Percentiles rank a stretch among this genome's conserved stretches.
Evolutionary conservation across 1,139 yeast genomes (phyloP).

Genomic region (Kluyveromyces sp.): DNA sequence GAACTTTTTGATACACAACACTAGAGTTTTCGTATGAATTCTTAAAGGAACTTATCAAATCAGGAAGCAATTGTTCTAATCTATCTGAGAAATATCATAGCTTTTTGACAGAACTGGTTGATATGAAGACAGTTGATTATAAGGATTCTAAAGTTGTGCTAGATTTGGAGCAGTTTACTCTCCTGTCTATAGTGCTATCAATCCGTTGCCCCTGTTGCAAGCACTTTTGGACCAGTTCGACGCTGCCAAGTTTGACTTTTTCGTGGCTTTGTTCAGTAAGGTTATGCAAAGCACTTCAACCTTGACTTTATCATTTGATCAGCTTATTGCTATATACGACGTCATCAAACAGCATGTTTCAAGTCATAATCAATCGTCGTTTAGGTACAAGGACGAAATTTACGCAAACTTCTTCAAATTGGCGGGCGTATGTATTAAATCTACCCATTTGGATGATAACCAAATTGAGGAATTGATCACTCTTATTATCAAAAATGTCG

Average conservation of each 20-base stretch:
- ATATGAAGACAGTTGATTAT: conserved; percentile 18
- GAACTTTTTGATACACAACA: conserved; percentile 16
- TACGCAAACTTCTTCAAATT: conserved; percentile 17
- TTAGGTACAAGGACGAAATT: conserved; percentile 18
- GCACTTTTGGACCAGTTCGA: conserved; percentile 18
- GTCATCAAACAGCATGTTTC: conserved; percentile 9
- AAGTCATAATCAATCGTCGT: conserved; percentile 4
- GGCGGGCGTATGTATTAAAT: conserved; percentile 8
- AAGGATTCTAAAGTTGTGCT: conserved; percentile 15
- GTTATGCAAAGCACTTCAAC: conserved; percentile 9
- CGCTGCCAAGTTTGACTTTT: conserved; percentile 27
- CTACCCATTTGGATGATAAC: conserved; percentile 7
- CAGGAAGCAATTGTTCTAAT: conserved; percentile 10
- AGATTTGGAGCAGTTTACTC: conserved; percentile 11
- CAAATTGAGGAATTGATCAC: conserved; percentile 11
- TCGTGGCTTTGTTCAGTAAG: conserved; percentile 20
- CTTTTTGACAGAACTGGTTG: conserved; percentile 24
- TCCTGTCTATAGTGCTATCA: conserved; percentile 15
- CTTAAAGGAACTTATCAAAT: conserved; percentile 26
- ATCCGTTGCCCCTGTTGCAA: conserved; percentile 13
- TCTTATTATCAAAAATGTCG: conserved; percentile 13
- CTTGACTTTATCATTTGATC: conserved; percentile 8
- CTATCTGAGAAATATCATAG: conserved; percentile 10
- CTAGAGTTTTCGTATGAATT: conserved; percentile 16
- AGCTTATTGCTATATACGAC: conserved; percentile 11